Conservation (phyloP, 371 early-diverging fungal genomes). For the Mortierella sp. region DNA sequence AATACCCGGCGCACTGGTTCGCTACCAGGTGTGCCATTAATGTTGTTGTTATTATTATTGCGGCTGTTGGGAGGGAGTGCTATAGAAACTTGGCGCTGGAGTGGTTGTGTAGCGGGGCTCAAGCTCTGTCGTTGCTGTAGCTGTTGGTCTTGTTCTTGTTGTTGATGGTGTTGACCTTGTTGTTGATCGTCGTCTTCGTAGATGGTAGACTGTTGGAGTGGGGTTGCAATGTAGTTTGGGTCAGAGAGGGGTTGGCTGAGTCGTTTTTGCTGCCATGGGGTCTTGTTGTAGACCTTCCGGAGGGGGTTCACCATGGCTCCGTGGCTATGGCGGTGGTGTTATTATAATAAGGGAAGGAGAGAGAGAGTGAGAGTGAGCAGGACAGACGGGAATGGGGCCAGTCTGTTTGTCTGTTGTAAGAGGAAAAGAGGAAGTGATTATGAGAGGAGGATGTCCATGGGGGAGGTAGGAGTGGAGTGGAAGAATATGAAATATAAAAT, state of each 20-base stretch:
- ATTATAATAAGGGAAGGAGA: neutral
- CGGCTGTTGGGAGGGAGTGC: slow-evolving; percentile 1
- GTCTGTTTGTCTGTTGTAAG: neutral
- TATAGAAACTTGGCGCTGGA: slow-evolving; percentile 9
- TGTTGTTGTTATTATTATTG: slow-evolving; percentile 10
- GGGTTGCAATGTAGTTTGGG: slow-evolving; percentile 41
- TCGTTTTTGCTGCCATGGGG: slow-evolving; percentile 50
- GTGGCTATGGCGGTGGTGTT: neutral
- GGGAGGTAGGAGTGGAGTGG: too few relatives aligned
- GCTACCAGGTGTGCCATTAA: neutral
- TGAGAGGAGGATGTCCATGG: neutral
- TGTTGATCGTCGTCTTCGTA: slow-evolving; percentile 21
- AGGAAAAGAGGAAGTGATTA: neutral
- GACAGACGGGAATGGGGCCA: slow-evolving; percentile 3
- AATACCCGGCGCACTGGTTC: slow-evolving; percentile 30
- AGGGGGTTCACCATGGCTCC: slow-evolving; percentile 41
- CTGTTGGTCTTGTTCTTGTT: slow-evolving; percentile 2
- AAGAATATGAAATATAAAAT: too few relatives aligned
- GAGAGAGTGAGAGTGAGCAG: neutral
- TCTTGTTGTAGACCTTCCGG: slow-evolving; percentile 40
- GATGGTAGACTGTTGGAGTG: slow-evolving; percentile 31
- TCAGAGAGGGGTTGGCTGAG: slow-evolving; percentile 44
- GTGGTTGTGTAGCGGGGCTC: neutral
- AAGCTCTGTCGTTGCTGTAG: slow-evolving; percentile 21
- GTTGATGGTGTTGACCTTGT: neutral